Percentiles rank a stretch among this genome's conserved stretches.
Conservation (phyloP, 2,329 filamentous ascomycete genomes). For the Pezicula rhizophila region DNA sequence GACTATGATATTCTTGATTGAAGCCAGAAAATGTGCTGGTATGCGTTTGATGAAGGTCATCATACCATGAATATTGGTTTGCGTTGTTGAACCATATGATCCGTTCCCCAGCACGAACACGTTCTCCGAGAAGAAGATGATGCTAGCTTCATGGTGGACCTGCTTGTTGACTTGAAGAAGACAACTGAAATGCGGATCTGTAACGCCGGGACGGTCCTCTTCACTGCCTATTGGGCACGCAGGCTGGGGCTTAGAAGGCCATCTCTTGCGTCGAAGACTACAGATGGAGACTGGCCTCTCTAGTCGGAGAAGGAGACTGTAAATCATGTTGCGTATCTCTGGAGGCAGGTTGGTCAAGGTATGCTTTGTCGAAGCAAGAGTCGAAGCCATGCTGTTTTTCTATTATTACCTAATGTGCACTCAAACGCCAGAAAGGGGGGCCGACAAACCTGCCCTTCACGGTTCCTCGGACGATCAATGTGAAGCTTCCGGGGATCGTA, state of each 20-base stretch:
- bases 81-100: background rate
- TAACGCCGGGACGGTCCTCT: background rate
- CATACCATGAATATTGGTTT: slow-evolving; percentile 3
- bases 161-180: slow-evolving; percentile 4
- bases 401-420: background rate
- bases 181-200: background rate
- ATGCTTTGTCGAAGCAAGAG: background rate
- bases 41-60: slow-evolving; percentile 1
- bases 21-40: background rate
- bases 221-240: background rate
- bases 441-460: too few relatives aligned
- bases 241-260: background rate
- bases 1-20: background rate
- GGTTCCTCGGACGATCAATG: too few relatives aligned
- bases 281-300: background rate
- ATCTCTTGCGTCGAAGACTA: background rate
- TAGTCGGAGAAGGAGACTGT: background rate
- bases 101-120: slow-evolving; percentile 1
- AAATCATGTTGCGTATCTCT: slow-evolving; percentile 1
- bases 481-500: too few relatives aligned
- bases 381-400: background rate
- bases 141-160: background rate
- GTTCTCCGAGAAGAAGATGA: slow-evolving; percentile 1
- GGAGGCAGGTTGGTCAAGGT: background rate
- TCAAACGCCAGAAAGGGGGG: too few relatives aligned